Conservation (phyloP, 2,329 filamentous ascomycete species). For the Venturia asperata region DNA sequence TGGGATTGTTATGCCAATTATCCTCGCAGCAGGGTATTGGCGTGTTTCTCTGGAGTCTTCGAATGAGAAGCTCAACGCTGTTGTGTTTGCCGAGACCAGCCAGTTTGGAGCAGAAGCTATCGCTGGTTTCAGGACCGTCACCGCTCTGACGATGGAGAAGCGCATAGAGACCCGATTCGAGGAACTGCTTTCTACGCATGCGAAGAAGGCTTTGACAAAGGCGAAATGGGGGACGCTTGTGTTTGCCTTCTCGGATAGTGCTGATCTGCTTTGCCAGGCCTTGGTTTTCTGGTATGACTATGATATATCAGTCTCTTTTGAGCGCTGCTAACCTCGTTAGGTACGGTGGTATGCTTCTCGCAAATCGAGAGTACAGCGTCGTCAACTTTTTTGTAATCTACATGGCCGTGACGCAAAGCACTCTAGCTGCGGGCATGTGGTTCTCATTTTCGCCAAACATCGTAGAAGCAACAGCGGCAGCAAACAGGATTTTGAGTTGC, state of each 20-base stretch:
- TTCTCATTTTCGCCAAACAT: slow-evolving; percentile 40
- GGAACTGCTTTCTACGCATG: slow-evolving; percentile 51
- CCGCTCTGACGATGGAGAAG: slow-evolving; percentile 62
- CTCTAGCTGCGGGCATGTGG: slow-evolving; percentile 32
- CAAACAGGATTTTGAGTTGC: slow-evolving; percentile 33
- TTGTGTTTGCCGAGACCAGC: slow-evolving; percentile 62
- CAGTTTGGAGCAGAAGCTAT: slow-evolving; percentile 70
- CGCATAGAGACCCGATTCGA: slow-evolving; percentile 57
- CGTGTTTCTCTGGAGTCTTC: slow-evolving; percentile 52
- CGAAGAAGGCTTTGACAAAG: slow-evolving; percentile 52
- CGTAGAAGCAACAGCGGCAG: slow-evolving; percentile 32
- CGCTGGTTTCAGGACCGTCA: slow-evolving; percentile 64
- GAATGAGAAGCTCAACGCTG: slow-evolving; percentile 61
- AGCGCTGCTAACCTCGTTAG: slow-evolving; percentile 23
- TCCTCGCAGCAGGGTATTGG: slow-evolving; percentile 43
- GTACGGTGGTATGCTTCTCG: slow-evolving; percentile 30
- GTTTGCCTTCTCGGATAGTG: slow-evolving; percentile 63
- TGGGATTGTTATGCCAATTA: slow-evolving; percentile 50
- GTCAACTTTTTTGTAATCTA: slow-evolving; percentile 37
- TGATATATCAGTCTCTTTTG: slow-evolving; percentile 26
- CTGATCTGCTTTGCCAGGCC: slow-evolving; percentile 56
- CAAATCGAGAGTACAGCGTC: slow-evolving; percentile 29
- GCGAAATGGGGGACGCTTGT: slow-evolving; percentile 57
- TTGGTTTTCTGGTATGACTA: slow-evolving; percentile 50
- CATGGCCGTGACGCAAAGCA: slow-evolving; percentile 43